These are phyloP conservation scores for Populus hybrid DNA, from an alignment of 441 rosid species.

Conservation along the genomic window DNA sequence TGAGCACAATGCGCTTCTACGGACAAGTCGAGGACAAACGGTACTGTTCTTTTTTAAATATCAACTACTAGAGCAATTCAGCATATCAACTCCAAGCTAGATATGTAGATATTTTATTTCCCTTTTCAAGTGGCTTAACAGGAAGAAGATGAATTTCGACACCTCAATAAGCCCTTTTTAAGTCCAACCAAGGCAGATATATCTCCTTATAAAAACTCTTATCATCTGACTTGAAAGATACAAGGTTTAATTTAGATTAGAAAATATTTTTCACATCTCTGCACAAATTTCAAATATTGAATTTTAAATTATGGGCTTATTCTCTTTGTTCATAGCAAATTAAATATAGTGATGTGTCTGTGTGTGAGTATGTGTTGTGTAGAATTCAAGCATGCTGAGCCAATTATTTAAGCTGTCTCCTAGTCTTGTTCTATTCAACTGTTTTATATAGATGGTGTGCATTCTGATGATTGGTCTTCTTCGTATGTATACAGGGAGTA, in stretches of 20 bases:
- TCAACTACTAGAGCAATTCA: not conserved
- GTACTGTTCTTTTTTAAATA: conserved; percentile 29
- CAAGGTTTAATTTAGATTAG: not conserved
- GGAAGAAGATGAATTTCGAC: not conserved
- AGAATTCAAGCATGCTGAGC: not conserved
- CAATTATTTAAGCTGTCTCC: not conserved
- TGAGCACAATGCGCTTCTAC: conserved; percentile 36
- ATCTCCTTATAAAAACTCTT: not conserved
- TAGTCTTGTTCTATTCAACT: conserved; percentile 5
- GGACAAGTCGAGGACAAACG: conserved; percentile 30
- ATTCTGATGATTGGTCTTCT: conserved; percentile 3
- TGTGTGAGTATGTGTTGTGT: not conserved
- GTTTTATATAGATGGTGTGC: not conserved
- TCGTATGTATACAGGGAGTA: conserved; percentile 37
- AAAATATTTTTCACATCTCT: not conserved
- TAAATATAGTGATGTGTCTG: not conserved
- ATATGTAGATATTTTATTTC: not conserved
- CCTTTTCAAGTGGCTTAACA: not conserved
- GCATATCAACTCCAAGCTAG: not conserved
- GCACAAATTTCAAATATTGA: not conserved
- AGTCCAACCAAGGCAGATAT: not conserved
- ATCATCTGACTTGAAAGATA: not conserved
- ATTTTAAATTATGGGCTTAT: not conserved
- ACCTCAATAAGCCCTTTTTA: not conserved
- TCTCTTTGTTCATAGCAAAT: not conserved